phyloP scores from a whole-genome alignment of 1,139 yeast genomes.

The Debaryomyces coudertii region DNA sequence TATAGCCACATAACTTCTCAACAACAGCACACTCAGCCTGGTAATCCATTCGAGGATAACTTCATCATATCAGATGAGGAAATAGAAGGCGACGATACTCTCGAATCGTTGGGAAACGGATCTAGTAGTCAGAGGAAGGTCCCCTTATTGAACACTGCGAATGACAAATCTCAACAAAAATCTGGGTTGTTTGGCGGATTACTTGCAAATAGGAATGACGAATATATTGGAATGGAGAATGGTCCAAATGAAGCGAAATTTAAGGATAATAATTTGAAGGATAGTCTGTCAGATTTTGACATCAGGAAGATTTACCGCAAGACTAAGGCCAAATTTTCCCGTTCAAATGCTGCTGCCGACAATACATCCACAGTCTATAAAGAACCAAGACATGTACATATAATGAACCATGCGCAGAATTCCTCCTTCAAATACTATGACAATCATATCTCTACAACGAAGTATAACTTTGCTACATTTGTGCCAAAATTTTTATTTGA shows the following conservation, averaged over 20 bases:
- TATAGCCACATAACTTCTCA: conserved; percentile 17
- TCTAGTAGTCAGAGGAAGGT: conserved; percentile 23
- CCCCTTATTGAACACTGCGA: conserved; percentile 28
- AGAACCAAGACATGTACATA: conserved; percentile 68
- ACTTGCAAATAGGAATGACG: conserved; percentile 14
- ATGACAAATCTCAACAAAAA: conserved; percentile 18
- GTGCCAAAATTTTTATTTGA: conserved; percentile 93
- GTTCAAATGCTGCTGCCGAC: conserved; percentile 10
- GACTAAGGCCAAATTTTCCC: conserved; percentile 18
- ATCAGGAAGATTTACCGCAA: conserved; percentile 50
- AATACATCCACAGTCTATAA: conserved; percentile 11
- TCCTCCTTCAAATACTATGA: conserved; percentile 62
- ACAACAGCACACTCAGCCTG: conserved; percentile 14
- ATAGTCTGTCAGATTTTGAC: conserved; percentile 50
- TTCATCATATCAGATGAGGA: conserved; percentile 42
- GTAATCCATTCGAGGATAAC: conserved; percentile 43
- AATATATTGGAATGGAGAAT: conserved; percentile 29
- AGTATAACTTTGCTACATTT: conserved; percentile 91
- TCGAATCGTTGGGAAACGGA: conserved; percentile 7
- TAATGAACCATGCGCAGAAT: conserved; percentile 66
- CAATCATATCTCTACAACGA: conserved; percentile 94
- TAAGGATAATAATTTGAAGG: conserved; percentile 16
- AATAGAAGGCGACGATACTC: conserved; percentile 15
- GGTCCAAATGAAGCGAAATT: conserved; percentile 17
- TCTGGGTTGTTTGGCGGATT: conserved; percentile 20